These are phyloP conservation scores for Sarcomyxa edulis DNA, from an alignment of 768 basidiomycete species.

Conservation along the genomic window DNA sequence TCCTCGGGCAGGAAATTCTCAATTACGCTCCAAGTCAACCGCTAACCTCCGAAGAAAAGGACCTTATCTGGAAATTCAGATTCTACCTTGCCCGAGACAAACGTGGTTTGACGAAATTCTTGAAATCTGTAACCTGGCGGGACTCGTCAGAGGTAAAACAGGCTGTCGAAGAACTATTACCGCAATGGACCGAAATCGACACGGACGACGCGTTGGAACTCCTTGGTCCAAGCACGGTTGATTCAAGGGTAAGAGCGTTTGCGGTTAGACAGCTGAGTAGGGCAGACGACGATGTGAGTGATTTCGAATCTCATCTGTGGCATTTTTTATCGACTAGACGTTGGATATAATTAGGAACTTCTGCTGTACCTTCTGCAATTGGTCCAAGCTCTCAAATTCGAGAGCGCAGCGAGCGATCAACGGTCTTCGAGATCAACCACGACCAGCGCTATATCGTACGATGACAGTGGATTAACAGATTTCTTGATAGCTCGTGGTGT, in stretches of 20 bases:
- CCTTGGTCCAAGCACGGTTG: constrained; percentile 83
- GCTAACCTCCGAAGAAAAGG: constrained; percentile 89
- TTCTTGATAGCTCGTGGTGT: constrained; percentile 87
- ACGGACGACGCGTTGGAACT: constrained; percentile 95
- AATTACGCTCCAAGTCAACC: constrained; percentile 86
- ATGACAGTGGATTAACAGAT: constrained; percentile 90
- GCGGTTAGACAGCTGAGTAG: constrained; percentile 87
- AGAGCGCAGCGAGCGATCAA: constrained; percentile 75
- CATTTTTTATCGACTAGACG: constrained; percentile 6
- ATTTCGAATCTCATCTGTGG: not conserved
- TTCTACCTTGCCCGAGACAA: constrained; percentile 93
- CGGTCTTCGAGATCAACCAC: constrained; percentile 67
- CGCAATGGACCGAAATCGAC: constrained; percentile 96
- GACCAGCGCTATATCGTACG: constrained; percentile 76
- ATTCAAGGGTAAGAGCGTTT: constrained; percentile 89
- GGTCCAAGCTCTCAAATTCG: constrained; percentile 97
- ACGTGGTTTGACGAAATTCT: constrained; percentile 93
- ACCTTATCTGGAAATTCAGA: constrained; percentile 98
- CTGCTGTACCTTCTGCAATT: constrained; percentile 90
- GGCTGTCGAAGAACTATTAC: constrained; percentile 92
- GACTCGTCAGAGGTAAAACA: constrained; percentile 96
- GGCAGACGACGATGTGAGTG: constrained; percentile 95
- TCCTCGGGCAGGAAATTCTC: constrained; percentile 72
- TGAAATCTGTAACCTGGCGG: constrained; percentile 96
- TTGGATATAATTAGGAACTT: constrained; percentile 79